Base-by-base conservation (phyloP, 495 filamentous ascomycete species). In the Annulohypoxylon moriforme region DNA sequence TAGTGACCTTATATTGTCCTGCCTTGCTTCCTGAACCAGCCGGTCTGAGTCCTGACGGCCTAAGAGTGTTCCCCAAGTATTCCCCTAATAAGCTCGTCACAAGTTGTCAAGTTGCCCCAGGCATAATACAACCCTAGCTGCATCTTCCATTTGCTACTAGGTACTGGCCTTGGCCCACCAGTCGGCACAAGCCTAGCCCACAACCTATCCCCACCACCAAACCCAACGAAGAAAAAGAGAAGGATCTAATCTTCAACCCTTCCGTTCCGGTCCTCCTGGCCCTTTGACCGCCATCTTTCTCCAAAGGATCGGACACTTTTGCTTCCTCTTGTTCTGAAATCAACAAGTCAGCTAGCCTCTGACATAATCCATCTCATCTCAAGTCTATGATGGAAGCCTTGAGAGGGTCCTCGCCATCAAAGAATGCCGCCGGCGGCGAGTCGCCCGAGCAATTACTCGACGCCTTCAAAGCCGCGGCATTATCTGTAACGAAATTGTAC, bases 401-500 rank as follows among this genome's bases (percentile, higher is more conserved):
- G 71, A 76, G 76, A 71, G 76, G 76, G 13, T 65, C 74, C 27
- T 78, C 76, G 33, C 76, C 76, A 10, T 29, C 76, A 18, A 78
- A 78, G 67, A 61, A 66, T 31, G 9, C 58, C 14, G 40, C 64
- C 0, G 64, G 60, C 59, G 24, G 64, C 59, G 92, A 92, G 63
- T 89, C 90, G 24, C 87, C 91, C 11, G 93, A 94, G 76, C 86
- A 96, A 75, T 88, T 98, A 42, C 87, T 97, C 50, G 90, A 94
- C 58, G 89, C 92, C 59, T 99, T 99, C 86, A 94, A 92, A 77
- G 87, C 90, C 38, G 96, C 96, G 22, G 96, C 96, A 13, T 84
- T 98, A 20, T 97, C 96, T 2, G 94, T 98, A 58, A 98, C 96
- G 50, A 95, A 94, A 69, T 90, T 99, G 29, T 98, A 98, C 82